These are phyloP conservation scores for Przewalskia tangutica DNA, from an alignment of 257 asterid genomes.

Conservation along the genomic window DNA sequence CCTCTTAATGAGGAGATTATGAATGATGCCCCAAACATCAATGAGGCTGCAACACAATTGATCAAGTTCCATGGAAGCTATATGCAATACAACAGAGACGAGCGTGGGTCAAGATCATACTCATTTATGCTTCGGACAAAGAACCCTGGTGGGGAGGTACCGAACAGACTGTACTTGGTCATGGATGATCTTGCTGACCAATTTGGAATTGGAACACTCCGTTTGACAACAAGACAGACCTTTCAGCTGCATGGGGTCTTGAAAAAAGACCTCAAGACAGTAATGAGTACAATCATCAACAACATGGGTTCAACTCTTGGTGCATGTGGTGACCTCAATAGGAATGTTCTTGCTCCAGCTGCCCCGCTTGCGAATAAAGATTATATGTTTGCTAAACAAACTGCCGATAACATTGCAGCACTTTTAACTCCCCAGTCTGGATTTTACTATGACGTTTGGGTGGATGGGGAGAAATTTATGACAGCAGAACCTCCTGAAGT, in stretches of 20 bases:
- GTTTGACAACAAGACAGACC: conserved; percentile 93
- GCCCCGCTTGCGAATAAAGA: conserved; percentile 63
- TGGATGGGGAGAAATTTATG: conserved; percentile 83
- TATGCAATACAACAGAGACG: conserved; percentile 88
- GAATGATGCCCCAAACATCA: conserved; percentile 67
- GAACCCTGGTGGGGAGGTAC: conserved; percentile 94
- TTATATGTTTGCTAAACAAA: conserved; percentile 85
- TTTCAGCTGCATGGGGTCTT: conserved; percentile 95
- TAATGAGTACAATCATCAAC: conserved; percentile 76
- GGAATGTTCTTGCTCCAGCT: conserved; percentile 96
- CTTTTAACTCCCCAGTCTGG: conserved; percentile 96
- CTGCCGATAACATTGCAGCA: conserved; percentile 90
- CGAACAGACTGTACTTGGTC: conserved; percentile 70
- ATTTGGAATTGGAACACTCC: conserved; percentile 89
- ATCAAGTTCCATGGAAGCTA: conserved; percentile 99
- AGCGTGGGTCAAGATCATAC: conserved; percentile 73
- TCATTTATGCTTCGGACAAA: conserved; percentile 94
- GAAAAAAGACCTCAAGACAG: conserved; percentile 86
- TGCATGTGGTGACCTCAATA: conserved; percentile 94
- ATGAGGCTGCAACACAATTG: conserved; percentile 81
- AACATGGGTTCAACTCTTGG: conserved; percentile 96
- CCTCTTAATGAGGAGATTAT: conserved; percentile 87
- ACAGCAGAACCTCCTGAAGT: conserved; percentile 92
- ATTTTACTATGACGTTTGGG: conserved; percentile 97
- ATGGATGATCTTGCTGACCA: conserved; percentile 97